Conservation (phyloP, 1,284 basidiomycete genomes). For the Kalmanozyma brasiliensis region DNA sequence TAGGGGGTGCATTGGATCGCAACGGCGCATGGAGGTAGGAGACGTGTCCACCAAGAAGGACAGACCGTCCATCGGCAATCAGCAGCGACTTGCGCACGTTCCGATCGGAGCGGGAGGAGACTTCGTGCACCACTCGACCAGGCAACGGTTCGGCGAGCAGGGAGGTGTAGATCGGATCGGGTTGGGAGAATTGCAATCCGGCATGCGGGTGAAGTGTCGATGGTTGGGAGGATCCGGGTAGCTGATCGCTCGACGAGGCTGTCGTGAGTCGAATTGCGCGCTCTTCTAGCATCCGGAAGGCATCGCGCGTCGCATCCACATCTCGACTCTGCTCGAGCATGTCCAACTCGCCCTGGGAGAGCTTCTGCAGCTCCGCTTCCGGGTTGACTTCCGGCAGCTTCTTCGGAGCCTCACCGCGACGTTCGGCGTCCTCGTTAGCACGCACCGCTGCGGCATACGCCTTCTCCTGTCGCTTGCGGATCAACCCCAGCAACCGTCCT, state of each 20-base stretch:
- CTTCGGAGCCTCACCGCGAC: conserved; percentile 33
- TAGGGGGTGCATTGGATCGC: conserved; percentile 29
- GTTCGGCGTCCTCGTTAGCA: conserved; percentile 41
- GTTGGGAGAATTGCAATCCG: conserved; percentile 62
- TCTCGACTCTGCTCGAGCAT: conserved; percentile 49
- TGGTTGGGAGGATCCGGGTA: conserved; percentile 43
- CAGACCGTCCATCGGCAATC: conserved; percentile 35
- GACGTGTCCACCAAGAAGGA: conserved; percentile 42
- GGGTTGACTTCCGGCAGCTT: conserved; percentile 45
- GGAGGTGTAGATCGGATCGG: conserved; percentile 57
- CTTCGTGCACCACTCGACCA: conserved; percentile 56
- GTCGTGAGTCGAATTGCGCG: conserved; percentile 7
- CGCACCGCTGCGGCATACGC: conserved; percentile 31
- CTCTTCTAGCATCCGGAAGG: conserved; percentile 40
- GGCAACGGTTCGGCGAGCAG: conserved; percentile 53
- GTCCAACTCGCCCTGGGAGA: conserved; percentile 42
- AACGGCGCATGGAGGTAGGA: conserved; percentile 38
- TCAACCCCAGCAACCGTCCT: conserved; percentile 31
- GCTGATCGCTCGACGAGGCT: conserved; percentile 1
- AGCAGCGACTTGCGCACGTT: conserved; percentile 15
- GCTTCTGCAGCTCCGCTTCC: conserved; percentile 43
- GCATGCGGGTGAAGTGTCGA: conserved; percentile 53
- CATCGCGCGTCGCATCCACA: conserved; percentile 36
- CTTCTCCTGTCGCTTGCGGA: conserved; percentile 40
- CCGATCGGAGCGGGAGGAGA: conserved; percentile 17